phyloP scores from a whole-genome alignment of 139 green algal genomes.

The Chlorella sp. region DNA sequence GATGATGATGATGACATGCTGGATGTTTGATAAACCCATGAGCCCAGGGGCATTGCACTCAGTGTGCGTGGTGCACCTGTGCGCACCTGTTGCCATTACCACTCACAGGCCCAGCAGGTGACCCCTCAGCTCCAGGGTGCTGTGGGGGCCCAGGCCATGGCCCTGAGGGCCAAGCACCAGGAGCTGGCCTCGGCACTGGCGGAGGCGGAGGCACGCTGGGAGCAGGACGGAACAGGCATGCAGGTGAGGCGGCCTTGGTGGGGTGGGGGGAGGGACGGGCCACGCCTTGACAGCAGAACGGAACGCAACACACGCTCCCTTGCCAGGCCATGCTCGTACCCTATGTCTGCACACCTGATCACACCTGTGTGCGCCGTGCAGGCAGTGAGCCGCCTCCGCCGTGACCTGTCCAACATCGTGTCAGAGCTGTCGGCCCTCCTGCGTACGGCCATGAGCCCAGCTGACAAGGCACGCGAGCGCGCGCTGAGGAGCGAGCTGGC shows the following conservation, averaged over 20 bases:
- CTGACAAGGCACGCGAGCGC: conserved; percentile 10
- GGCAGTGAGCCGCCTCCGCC: background rate
- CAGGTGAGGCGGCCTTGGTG: background rate
- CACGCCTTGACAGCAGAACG: background rate
- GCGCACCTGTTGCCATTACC: background rate
- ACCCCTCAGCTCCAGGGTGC: conserved; percentile 4
- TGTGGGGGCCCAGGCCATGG: conserved; percentile 1
- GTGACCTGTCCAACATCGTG: background rate
- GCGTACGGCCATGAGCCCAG: conserved; percentile 17
- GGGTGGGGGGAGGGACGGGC: background rate
- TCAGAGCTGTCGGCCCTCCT: conserved; percentile 9
- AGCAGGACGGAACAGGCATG: background rate
- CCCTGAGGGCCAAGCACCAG: background rate
- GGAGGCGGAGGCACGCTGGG: conserved; percentile 8
- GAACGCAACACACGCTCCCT: background rate
- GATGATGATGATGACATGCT: too few species aligned
- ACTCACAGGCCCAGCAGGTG: conserved; percentile 7
- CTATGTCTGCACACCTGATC: too few species aligned
- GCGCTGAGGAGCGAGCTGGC: conserved; percentile 11
- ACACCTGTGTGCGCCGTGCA: background rate
- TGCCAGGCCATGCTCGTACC: background rate
- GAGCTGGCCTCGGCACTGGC: background rate
- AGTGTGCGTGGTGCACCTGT: too few species aligned
- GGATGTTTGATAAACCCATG: too few species aligned
- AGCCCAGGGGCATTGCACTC: too few species aligned